Percentiles rank a stretch among this genome's conserved stretches.
phyloP scores from a whole-genome alignment of 768 basidiomycete species.

The Solioccasus polychromus region DNA sequence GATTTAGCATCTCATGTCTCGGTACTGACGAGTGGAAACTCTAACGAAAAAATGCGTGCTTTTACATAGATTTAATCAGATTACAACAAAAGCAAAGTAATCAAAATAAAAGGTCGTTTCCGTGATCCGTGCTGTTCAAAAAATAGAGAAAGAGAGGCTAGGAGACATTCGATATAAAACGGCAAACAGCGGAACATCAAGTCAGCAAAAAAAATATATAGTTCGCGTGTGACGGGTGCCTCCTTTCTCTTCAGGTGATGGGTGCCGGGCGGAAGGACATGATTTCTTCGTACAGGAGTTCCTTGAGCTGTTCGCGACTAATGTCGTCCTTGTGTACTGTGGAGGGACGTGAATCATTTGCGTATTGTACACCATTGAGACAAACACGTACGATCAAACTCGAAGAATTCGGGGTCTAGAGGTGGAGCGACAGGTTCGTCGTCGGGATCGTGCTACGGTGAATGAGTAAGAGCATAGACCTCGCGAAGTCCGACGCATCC shows the following conservation, averaged over 20 bases:
- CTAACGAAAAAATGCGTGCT: not conserved
- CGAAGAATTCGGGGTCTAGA: constrained; percentile 95
- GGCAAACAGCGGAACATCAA: constrained; percentile 1
- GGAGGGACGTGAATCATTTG: not conserved
- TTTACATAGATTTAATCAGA: constrained; percentile 11
- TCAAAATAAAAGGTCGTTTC: not conserved
- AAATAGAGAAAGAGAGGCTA: not conserved
- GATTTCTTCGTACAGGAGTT: constrained; percentile 92
- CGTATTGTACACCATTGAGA: not conserved
- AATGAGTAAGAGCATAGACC: constrained; percentile 4
- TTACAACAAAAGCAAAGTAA: constrained; percentile 5
- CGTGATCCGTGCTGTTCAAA: constrained; percentile 1
- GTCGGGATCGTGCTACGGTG: constrained; percentile 82
- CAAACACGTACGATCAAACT: constrained; percentile 78
- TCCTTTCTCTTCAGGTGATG: constrained; percentile 33
- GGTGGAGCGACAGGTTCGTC: constrained; percentile 96
- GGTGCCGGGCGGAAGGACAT: constrained; percentile 77
- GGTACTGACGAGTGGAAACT: not conserved
- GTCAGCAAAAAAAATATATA: not conserved
- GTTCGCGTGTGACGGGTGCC: not conserved
- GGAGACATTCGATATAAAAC: not conserved
- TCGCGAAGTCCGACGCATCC: not conserved
- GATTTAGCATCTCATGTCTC: not conserved
- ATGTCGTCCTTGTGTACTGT: constrained; percentile 94
- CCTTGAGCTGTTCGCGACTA: constrained; percentile 92